These are phyloP conservation scores for Solanum commersonii DNA, from an alignment of 257 asterid species.

Conservation along the genomic window DNA sequence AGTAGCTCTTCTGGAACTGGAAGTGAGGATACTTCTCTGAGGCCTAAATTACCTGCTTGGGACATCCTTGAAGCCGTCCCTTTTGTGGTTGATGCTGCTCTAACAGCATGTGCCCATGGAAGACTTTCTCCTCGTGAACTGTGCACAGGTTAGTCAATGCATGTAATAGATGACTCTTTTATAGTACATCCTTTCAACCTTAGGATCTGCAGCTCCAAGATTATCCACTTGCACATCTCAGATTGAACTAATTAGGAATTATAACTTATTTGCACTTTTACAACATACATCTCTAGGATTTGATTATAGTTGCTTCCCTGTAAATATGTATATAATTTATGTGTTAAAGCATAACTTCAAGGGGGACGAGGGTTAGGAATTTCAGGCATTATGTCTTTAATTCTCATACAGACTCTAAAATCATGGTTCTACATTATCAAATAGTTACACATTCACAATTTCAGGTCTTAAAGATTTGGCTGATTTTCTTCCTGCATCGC, in stretches of 20 bases:
- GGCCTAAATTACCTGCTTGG: constrained; percentile 96
- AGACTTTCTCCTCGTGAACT: constrained; percentile 89
- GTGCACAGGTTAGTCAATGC: constrained; percentile 67
- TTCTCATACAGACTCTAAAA: neutral
- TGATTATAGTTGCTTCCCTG: neutral
- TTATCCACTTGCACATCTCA: neutral
- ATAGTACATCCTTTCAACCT: neutral
- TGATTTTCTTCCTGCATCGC: constrained; percentile 94
- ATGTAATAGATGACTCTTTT: neutral
- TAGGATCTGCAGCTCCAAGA: neutral
- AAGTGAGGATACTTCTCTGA: constrained; percentile 50
- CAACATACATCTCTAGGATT: neutral
- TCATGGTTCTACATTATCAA: neutral
- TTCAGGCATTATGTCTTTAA: neutral
- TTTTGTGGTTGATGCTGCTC: constrained; percentile 91
- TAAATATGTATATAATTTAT: neutral
- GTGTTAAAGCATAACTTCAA: neutral
- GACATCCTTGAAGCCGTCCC: constrained; percentile 97
- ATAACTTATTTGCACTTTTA: neutral
- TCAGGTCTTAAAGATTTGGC: constrained; percentile 94
- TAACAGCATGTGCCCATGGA: constrained; percentile 91
- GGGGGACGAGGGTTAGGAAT: neutral
- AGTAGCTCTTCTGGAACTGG: constrained; percentile 71
- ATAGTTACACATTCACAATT: neutral
- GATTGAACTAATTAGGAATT: neutral